Base-by-base conservation (phyloP, 768 basidiomycete genomes). In the Amanita jacksonii region DNA sequence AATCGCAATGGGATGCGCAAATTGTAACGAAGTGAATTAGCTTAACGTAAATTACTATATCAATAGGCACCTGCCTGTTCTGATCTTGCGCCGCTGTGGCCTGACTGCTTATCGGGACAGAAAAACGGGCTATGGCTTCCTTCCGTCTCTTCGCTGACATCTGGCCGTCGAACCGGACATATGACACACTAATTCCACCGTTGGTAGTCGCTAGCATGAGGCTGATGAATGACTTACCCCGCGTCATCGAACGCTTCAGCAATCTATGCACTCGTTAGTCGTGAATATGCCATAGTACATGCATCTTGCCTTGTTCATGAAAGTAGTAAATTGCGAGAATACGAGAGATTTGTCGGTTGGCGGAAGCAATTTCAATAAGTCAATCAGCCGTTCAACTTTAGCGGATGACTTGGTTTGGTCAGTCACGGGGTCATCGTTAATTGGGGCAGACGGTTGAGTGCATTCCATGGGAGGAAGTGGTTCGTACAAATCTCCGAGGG, bases 291-390 rank as follows among this genome's bases (percentile, higher is more conserved):
- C 2, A 19, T 43, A 18, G 33, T 6, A 9, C 19, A 3, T n/a
- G 6, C 10, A 27, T 31, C 31, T 38, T 48, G 82, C 87, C 66
- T 87, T 83, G 63, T 87, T 81, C 42, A 91, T 59, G 62, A 88
- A 91, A 2, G 77, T 74, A 3, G 88, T 93, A 54, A 91, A 93
- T 53, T 93, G 90, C 2, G 85, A 89, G 56, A 93, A 93, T 1
- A 93, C 87, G 2, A 93, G 65, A 2, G 83, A 82, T 59, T 93
- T 93, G 49, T 89, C 84, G 1, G 68, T 73, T 3, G 52, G 48
- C 0, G 85, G 84, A 4, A 77, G 84, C 9, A 90, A 60, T 48
- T 73, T 67, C 33, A 93, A 68, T 33, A 90, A 70, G 41, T 84
- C 74, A 16, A 89, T 57, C 12, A 93, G 65, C 52, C 90, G 87